Evolutionary conservation across 805 yeast genomes (phyloP), one percentile per base, ranked within the genome.

Genomic region (Saccharomycopsis fermentans): DNA sequence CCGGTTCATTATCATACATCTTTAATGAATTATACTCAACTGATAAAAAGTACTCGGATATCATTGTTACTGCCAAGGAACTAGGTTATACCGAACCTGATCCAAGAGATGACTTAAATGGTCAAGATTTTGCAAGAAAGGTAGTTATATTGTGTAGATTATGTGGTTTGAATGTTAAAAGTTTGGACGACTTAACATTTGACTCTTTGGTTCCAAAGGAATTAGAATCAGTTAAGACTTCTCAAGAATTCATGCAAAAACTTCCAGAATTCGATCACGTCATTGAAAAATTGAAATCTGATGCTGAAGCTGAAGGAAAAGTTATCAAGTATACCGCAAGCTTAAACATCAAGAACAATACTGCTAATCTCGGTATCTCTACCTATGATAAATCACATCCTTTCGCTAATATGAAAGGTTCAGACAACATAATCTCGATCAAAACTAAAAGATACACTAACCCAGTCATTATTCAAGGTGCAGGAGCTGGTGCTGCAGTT

Each of bases 1-100:
- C 97, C 8, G 99, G 99, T 64, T 88, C 98, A 60, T 77, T 94
- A 66, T 90, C 97, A 4, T 94, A 89, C 75, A 90, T 94, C 65
- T 94, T 94, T 79, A 94, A 94, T 74, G 91, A 87, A 69, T 94
- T 84, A 72, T 89, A 97, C 48, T 81, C 95, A 53, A 73, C 83
- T 57, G 77, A 76, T 54, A 77, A 80, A 55, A 87, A 86, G 70
- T 94, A 91, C 71, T 90, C 97, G 27, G 96, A 90, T 58, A 84
- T 94, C 55, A 98, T 94, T 59, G 77, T 80, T 63, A 83, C 83
- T 54, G 99, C 99, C 56, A 92, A 92, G 74, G 74, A 83, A 56
- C 77, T 90, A 64, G 99, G 99, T 55, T 94, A 90, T 80, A 92
- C 97, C 48, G 99, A 94, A 75, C 99, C 99, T 55, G 99, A 94